Conservation (phyloP, 2,329 filamentous ascomycete species). For the Botrytis tulipae region DNA sequence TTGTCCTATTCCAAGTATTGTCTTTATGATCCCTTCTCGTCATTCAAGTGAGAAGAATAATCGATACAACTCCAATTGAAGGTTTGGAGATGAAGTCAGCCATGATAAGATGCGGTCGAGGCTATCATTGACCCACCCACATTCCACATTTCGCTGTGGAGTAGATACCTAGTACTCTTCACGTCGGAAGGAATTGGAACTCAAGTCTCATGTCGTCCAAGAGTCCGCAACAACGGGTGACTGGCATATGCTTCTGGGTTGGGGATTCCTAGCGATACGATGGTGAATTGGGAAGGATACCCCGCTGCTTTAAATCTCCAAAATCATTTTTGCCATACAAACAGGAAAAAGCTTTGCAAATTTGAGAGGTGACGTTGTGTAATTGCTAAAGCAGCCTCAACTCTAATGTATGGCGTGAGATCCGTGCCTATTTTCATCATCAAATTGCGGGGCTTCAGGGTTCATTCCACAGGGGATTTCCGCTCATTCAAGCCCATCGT, state of each 20-base stretch:
- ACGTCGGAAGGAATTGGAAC: neutral
- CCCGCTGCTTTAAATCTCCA: neutral
- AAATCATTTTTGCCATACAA: neutral
- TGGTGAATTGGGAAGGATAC: neutral
- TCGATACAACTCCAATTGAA: neutral
- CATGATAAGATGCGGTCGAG: neutral
- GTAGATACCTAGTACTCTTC: neutral
- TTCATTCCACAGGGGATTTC: neutral
- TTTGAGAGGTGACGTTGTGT: neutral
- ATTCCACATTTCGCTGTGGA: conserved; percentile 1
- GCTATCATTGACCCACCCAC: neutral
- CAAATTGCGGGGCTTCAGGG: neutral
- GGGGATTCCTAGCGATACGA: neutral
- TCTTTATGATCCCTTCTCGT: neutral
- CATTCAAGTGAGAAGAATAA: neutral
- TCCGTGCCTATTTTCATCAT: conserved; percentile 14
- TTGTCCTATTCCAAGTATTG: no score
- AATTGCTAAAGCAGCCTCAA: conserved; percentile 11
- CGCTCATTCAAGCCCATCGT: neutral
- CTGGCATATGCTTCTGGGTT: neutral
- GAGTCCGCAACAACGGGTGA: neutral
- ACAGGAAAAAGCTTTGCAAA: neutral
- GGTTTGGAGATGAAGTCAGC: neutral
- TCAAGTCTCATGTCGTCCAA: neutral
- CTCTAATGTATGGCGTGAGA: conserved; percentile 17